Conservation (phyloP, 352 stramenopile genomes). For the Phytophthora brassicae region DNA sequence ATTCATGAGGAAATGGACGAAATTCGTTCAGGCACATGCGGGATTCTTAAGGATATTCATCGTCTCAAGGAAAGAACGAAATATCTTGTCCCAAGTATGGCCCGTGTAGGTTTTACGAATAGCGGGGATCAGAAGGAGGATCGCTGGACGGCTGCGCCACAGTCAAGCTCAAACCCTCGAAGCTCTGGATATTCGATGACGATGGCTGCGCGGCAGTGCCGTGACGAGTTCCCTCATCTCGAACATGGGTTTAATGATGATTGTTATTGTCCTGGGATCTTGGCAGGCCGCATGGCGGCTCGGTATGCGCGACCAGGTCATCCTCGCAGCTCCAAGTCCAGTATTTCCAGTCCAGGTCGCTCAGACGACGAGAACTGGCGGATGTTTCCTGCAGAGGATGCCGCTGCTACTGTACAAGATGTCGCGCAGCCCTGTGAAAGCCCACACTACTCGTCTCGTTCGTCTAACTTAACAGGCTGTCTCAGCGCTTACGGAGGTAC, state of each 20-base stretch:
- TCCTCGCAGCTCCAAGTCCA: constrained; percentile 24
- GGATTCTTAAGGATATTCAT: constrained; percentile 68
- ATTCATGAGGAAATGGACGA: constrained; percentile 67
- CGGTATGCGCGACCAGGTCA: constrained; percentile 5
- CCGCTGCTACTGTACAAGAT: constrained; percentile 15
- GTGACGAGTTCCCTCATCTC: constrained; percentile 28
- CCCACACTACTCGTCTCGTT: constrained; percentile 68
- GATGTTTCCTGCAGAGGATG: constrained; percentile 22
- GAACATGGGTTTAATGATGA: constrained; percentile 39
- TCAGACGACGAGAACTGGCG: constrained; percentile 37
- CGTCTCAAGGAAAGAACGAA: constrained; percentile 69
- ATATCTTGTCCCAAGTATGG: constrained; percentile 57
- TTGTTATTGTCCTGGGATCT: constrained; percentile 35
- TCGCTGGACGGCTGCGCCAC: constrained; percentile 9
- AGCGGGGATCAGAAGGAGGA: constrained; percentile 20
- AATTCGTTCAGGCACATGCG: constrained; percentile 63
- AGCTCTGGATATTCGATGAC: constrained; percentile 33
- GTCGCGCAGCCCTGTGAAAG: constrained; percentile 43
- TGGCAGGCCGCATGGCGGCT: constrained; percentile 15
- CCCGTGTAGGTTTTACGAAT: constrained; percentile 24
- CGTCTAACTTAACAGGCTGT: constrained; percentile 54
- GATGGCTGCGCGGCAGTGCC: constrained; percentile 33
- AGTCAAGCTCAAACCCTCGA: constrained; percentile 6
- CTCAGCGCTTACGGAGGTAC: constrained; percentile 58
- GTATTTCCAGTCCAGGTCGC: constrained; percentile 32